phyloP scores from a whole-genome alignment of 108 stramenopile genomes.

The Parmales sp. region DNA sequence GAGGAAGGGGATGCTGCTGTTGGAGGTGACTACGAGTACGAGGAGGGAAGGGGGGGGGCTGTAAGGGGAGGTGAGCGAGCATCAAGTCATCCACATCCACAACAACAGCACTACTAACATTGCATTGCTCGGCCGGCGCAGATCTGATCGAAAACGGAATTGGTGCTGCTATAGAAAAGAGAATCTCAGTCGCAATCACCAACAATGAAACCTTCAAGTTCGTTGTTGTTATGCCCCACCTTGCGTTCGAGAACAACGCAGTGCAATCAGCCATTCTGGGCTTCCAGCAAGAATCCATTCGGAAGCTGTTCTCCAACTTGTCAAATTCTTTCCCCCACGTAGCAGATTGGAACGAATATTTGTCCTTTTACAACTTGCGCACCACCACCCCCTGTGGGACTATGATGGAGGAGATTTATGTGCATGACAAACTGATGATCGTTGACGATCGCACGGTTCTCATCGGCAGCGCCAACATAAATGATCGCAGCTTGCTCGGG shows the following conservation, averaged over 20 bases:
- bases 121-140: background rate
- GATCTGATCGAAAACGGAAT: background rate
- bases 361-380: background rate
- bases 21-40: background rate
- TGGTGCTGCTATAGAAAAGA: background rate
- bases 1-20: background rate
- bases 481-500: conserved; percentile 22
- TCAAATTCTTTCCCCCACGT: background rate
- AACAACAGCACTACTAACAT: background rate
- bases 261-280: background rate
- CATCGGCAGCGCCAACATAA: conserved; percentile 26
- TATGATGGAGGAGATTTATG: conserved; percentile 20
- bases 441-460: conserved; percentile 20
- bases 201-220: background rate
- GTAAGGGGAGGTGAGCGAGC: background rate
- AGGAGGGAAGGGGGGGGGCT: background rate
- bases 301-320: background rate
- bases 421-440: conserved; percentile 25
- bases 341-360: background rate
- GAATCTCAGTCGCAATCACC: background rate
- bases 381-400: background rate
- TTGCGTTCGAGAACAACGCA: background rate
- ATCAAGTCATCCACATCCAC: background rate
- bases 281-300: background rate
- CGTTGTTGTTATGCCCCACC: conserved; percentile 1